Conservation (phyloP, 257 asterid species). For the Scutellaria barbata region DNA sequence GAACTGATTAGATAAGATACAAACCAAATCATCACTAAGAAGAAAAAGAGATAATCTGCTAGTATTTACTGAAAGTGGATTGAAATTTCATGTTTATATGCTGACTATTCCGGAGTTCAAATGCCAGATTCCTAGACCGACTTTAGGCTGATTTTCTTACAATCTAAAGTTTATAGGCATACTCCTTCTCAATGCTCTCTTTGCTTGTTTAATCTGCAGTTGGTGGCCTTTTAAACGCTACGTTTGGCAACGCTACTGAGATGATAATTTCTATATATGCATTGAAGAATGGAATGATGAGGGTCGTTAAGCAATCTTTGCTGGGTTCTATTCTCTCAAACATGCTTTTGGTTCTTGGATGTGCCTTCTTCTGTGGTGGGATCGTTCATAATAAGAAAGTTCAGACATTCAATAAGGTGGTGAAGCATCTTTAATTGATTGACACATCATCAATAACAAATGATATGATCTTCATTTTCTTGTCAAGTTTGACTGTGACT, state of each 20-base stretch:
- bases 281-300: slow-evolving; percentile 85
- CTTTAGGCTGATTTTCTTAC: neutral
- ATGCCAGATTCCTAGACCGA: neutral
- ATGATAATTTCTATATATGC: slow-evolving; percentile 95
- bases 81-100: neutral
- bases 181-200: neutral
- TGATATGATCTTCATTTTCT: no score
- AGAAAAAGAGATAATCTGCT: neutral
- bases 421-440: no score
- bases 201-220: slow-evolving; percentile 50
- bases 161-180: no score
- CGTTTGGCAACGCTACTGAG: slow-evolving; percentile 97
- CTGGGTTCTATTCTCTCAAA: slow-evolving; percentile 96
- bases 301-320: slow-evolving; percentile 91
- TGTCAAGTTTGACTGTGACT: no score
- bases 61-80: neutral
- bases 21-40: neutral
- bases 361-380: slow-evolving; percentile 96
- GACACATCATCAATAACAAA: no score
- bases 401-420: slow-evolving; percentile 61
- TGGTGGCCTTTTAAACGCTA: slow-evolving; percentile 96
- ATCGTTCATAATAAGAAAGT: slow-evolving; percentile 71
- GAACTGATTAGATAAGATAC: neutral
- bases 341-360: slow-evolving; percentile 97
- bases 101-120: slow-evolving; percentile 2